phyloP scores from a whole-genome alignment of 139 green algal species.

The Chlamydomonas incerta region DNA sequence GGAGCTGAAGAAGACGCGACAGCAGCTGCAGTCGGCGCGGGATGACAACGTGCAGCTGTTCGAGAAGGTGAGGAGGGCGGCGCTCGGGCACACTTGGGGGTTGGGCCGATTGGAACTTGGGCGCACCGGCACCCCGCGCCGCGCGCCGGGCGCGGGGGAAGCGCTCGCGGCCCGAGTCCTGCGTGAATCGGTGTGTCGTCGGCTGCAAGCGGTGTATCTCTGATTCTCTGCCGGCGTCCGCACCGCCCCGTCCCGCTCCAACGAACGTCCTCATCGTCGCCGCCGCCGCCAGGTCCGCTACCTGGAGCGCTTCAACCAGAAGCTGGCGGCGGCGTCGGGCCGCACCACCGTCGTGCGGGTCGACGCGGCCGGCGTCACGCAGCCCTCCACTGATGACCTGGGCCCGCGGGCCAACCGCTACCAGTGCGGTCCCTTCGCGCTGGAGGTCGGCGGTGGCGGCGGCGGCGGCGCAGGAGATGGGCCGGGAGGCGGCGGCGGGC shows the following conservation, averaged over 20 bases:
- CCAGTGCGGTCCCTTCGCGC: conserved; percentile 57
- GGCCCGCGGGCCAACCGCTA: conserved; percentile 37
- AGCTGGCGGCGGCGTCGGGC: conserved; percentile 1
- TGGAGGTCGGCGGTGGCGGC: conserved; percentile 43
- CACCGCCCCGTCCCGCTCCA: too few species aligned
- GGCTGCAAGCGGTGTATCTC: too few species aligned
- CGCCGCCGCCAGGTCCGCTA: conserved; percentile 56
- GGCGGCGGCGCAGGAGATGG: not conserved
- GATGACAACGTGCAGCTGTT: conserved; percentile 65
- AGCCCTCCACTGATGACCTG: not conserved
- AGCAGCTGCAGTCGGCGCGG: conserved; percentile 41
- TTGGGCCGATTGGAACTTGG: too few species aligned
- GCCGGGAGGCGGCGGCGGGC: not conserved
- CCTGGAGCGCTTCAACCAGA: conserved; percentile 60
- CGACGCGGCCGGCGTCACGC: conserved; percentile 40
- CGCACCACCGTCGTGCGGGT: conserved; percentile 35
- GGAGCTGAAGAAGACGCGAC: conserved; percentile 27
- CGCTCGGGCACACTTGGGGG: too few species aligned
- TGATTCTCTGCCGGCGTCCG: too few species aligned
- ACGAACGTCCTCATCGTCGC: too few species aligned
- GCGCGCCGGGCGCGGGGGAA: too few species aligned
- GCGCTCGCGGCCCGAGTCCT: too few species aligned
- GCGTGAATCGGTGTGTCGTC: too few species aligned
- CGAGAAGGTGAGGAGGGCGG: conserved; percentile 62
- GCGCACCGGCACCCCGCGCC: too few species aligned